phyloP scores from a whole-genome alignment of 257 asterid species.

The Jacaranda mimosifolia region DNA sequence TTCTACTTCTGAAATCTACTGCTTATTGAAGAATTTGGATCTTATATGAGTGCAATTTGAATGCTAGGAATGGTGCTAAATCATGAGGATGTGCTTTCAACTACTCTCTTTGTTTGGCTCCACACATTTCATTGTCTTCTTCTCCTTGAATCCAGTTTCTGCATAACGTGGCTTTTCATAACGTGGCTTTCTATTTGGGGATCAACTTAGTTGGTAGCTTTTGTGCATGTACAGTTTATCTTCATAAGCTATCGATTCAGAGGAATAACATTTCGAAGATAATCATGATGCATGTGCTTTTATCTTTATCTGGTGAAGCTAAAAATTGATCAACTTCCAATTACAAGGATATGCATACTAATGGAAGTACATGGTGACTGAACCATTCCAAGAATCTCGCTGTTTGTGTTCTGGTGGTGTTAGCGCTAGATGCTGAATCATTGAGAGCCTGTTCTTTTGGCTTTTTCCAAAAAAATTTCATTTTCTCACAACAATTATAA shows the following conservation, averaged over 20 bases:
- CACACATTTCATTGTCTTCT: neutral
- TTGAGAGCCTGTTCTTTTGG: too few relatives aligned
- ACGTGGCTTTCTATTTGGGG: neutral
- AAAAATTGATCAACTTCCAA: neutral
- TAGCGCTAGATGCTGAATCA: neutral
- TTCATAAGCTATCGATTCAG: neutral
- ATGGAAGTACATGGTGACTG: neutral
- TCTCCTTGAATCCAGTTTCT: neutral
- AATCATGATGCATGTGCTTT: neutral
- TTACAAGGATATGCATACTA: neutral
- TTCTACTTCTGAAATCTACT: slow-evolving; percentile 7
- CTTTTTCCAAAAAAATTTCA: too few relatives aligned
- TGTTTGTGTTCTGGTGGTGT: too few relatives aligned
- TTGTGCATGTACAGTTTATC: neutral
- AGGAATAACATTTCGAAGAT: neutral
- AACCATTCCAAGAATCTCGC: neutral
- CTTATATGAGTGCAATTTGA: neutral
- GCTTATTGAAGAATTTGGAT: neutral
- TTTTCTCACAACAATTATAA: too few relatives aligned
- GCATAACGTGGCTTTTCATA: neutral
- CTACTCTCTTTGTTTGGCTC: neutral
- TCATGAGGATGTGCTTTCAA: neutral
- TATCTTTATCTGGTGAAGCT: neutral
- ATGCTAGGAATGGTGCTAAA: neutral
- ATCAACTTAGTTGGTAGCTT: neutral